phyloP scores from a whole-genome alignment of 768 basidiomycete genomes.

The Podaxis mareebaensis region DNA sequence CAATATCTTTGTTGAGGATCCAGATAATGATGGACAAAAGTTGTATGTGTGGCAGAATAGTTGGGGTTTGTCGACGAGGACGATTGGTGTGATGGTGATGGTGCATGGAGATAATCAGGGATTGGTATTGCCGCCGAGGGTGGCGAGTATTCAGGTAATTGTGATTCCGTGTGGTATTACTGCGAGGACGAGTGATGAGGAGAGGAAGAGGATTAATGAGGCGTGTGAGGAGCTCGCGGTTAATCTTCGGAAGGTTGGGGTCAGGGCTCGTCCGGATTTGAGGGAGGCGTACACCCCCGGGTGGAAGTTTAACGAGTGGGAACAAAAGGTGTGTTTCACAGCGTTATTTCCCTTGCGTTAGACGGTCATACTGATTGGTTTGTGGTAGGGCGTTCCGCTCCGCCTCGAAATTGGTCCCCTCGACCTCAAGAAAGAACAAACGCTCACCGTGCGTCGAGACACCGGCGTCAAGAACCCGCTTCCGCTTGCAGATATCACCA shows the following conservation, averaged over 20 bases:
- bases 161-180: conserved; percentile 94
- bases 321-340: conserved; percentile 72
- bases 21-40: conserved; percentile 62
- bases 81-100: conserved; percentile 99
- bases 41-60: conserved; percentile 96
- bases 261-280: conserved; percentile 88
- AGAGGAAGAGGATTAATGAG: conserved; percentile 69
- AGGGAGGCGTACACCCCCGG: conserved; percentile 97
- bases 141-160: conserved; percentile 89
- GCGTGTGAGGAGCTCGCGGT: conserved; percentile 78
- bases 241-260: conserved; percentile 66
- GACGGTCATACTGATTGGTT: not conserved
- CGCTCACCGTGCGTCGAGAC: conserved; percentile 80
- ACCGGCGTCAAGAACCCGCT: conserved; percentile 48
- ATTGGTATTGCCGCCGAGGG: conserved; percentile 93
- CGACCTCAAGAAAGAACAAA: conserved; percentile 82
- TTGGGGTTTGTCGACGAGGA: conserved; percentile 96
- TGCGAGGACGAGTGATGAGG: conserved; percentile 73
- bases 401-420: conserved; percentile 97
- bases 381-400: conserved; percentile 83
- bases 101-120: conserved; percentile 98
- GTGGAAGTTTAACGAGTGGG: conserved; percentile 99
- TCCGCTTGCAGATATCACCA: conserved; percentile 39
- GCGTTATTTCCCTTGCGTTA: not conserved
- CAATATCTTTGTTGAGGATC: conserved; percentile 95